Conservation (phyloP, 1,284 basidiomycete species). For the Tetrapyrgos nigripes region DNA sequence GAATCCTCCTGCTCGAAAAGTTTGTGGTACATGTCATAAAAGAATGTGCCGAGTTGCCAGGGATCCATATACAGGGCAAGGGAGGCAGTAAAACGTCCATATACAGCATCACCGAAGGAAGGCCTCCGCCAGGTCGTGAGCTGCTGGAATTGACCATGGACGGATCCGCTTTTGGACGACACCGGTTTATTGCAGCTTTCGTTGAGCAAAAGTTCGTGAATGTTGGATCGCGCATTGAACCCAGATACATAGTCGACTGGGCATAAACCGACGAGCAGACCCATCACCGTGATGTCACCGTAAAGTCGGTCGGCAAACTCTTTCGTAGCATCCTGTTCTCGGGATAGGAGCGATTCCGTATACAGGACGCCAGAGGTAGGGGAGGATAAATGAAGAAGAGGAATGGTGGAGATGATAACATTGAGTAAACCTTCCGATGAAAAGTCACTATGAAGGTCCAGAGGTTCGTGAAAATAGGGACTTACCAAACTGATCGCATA, state of each 20-base stretch:
- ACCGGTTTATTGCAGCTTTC: no score
- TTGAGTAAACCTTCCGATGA: slow-evolving; percentile 55
- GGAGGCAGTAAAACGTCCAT: not conserved
- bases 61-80: slow-evolving; percentile 31
- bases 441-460: not conserved
- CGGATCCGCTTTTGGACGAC: not conserved
- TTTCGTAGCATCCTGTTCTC: slow-evolving; percentile 29
- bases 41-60: slow-evolving; percentile 42
- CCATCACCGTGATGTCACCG: slow-evolving; percentile 39
- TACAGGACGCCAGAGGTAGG: slow-evolving; percentile 40
- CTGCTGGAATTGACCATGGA: slow-evolving; percentile 40
- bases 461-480: not conserved
- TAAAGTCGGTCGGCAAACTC: slow-evolving; percentile 40
- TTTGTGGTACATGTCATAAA: slow-evolving; percentile 52
- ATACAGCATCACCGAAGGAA: slow-evolving; percentile 18
- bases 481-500: slow-evolving; percentile 47
- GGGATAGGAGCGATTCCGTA: slow-evolving; percentile 46
- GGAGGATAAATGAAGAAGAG: slow-evolving; percentile 37
- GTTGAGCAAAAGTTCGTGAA: slow-evolving; percentile 40
- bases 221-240: slow-evolving; percentile 46
- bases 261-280: slow-evolving; percentile 48
- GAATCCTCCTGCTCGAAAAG: slow-evolving; percentile 52
- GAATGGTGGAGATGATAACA: slow-evolving; percentile 43
- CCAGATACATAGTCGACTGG: slow-evolving; percentile 47
- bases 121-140: slow-evolving; percentile 46